Evolutionary conservation across 2,329 filamentous ascomycete species (phyloP).

Genomic region (Venturia oleaginea): DNA sequence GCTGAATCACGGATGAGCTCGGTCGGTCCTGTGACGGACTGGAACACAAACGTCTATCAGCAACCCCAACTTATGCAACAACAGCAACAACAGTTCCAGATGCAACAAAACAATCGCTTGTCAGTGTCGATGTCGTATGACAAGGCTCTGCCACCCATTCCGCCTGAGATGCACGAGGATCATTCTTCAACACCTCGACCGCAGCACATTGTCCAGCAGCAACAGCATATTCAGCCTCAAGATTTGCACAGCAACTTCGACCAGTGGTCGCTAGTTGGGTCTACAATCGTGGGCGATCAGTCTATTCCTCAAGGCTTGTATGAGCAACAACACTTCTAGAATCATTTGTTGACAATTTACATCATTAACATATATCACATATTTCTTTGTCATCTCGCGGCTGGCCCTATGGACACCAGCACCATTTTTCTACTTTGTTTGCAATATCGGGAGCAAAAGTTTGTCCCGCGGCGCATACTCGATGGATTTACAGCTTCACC

Average conservation of each 20-base stretch:
- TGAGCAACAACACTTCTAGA: not conserved
- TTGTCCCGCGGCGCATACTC: not conserved
- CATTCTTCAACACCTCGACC: constrained; percentile 7
- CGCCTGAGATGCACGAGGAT: constrained; percentile 7
- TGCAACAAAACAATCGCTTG: constrained; percentile 11
- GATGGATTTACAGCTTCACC: not conserved
- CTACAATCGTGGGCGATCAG: constrained; percentile 6
- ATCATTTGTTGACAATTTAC: not conserved
- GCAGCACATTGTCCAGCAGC: not conserved
- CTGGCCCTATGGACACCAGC: not conserved
- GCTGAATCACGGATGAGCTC: constrained; percentile 10
- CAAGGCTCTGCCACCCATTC: constrained; percentile 10
- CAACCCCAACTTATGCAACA: not conserved
- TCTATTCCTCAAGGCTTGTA: not conserved
- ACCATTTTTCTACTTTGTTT: not conserved
- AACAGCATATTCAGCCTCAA: constrained; percentile 5
- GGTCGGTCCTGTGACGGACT: constrained; percentile 10
- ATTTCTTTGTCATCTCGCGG: not conserved
- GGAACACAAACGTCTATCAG: constrained; percentile 7
- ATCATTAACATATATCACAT: not conserved
- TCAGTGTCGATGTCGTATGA: constrained; percentile 7
- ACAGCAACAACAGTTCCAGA: constrained; percentile 7
- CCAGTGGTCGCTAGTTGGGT: constrained; percentile 7
- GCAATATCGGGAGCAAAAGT: not conserved
- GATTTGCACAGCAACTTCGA: constrained; percentile 1